These are phyloP conservation scores for Globisporangium perplexum DNA, from an alignment of 352 stramenopile species.

Conservation along the genomic window DNA sequence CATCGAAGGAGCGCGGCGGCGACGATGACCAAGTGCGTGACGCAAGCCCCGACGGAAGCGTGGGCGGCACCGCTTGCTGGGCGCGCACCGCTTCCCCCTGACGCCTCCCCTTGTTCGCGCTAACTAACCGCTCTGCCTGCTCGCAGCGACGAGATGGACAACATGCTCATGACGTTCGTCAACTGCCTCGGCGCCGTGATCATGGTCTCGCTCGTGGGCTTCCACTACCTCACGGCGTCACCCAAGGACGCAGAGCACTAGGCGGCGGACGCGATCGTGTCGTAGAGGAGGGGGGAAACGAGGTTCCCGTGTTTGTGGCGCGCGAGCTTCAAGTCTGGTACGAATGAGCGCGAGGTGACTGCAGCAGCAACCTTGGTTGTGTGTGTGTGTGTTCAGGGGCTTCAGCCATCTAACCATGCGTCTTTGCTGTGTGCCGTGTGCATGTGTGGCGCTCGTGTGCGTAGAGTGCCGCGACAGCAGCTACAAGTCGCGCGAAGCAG, in stretches of 20 bases:
- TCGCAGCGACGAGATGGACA: constrained; percentile 81
- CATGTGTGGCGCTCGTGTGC: too few relatives aligned
- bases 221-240: constrained; percentile 85
- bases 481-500: too few relatives aligned
- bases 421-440: too few relatives aligned
- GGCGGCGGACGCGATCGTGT: not conserved
- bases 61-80: not conserved
- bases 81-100: not conserved
- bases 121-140: not conserved
- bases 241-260: constrained; percentile 81
- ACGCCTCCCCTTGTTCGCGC: not conserved
- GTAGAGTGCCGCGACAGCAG: too few relatives aligned
- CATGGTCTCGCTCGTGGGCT: constrained; percentile 85
- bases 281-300: not conserved
- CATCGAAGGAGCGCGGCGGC: not conserved
- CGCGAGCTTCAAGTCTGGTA: not conserved
- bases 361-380: too few relatives aligned
- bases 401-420: too few relatives aligned
- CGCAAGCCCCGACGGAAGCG: not conserved
- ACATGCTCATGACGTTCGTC: constrained; percentile 84
- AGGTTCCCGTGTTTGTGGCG: not conserved
- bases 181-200: constrained; percentile 84
- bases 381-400: too few relatives aligned
- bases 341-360: not conserved
- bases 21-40: not conserved